A percentile compares a stretch with the other conserved stretches of the same genome.
Conservation (phyloP, 1,139 yeast genomes). For the Debaryomyces sp. region DNA sequence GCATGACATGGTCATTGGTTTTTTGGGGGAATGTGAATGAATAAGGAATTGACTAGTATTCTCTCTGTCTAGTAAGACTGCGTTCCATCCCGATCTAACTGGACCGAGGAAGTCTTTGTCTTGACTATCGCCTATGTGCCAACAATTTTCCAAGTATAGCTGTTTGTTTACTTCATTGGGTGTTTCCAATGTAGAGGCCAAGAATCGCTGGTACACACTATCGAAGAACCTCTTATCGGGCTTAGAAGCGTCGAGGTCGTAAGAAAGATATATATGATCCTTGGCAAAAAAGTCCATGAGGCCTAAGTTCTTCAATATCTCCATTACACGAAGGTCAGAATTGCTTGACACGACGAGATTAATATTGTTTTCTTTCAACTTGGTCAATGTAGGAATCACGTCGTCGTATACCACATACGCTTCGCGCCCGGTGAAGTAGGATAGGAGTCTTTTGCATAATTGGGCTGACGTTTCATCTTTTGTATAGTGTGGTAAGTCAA, state of each 20-base stretch:
- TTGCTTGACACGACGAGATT: conserved; percentile 55
- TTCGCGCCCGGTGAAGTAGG: conserved; percentile 48
- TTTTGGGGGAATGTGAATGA: neutral
- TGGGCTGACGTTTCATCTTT: conserved; percentile 20
- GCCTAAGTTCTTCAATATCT: conserved; percentile 49
- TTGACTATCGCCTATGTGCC: conserved; percentile 72
- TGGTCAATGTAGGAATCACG: conserved; percentile 48
- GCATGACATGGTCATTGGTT: neutral
- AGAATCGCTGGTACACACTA: conserved; percentile 25
- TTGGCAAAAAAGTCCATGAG: conserved; percentile 39
- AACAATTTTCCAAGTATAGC: conserved; percentile 31
- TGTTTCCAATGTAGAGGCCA: neutral
- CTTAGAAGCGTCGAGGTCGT: conserved; percentile 55
- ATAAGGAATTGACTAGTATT: conserved; percentile 25
- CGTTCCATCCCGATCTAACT: conserved; percentile 61
- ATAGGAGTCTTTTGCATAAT: conserved; percentile 43
- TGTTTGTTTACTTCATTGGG: conserved; percentile 10
- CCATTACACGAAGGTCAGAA: conserved; percentile 56
- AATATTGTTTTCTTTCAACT: conserved; percentile 32
- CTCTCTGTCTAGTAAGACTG: conserved; percentile 53
- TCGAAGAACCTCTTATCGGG: conserved; percentile 55
- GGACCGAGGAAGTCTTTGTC: conserved; percentile 57
- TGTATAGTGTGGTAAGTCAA: conserved; percentile 30
- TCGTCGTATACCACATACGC: conserved; percentile 61
- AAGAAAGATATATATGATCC: conserved; percentile 50